phyloP scores from a whole-genome alignment of 2,329 filamentous ascomycete species.

The Geosmithia putterillii region DNA sequence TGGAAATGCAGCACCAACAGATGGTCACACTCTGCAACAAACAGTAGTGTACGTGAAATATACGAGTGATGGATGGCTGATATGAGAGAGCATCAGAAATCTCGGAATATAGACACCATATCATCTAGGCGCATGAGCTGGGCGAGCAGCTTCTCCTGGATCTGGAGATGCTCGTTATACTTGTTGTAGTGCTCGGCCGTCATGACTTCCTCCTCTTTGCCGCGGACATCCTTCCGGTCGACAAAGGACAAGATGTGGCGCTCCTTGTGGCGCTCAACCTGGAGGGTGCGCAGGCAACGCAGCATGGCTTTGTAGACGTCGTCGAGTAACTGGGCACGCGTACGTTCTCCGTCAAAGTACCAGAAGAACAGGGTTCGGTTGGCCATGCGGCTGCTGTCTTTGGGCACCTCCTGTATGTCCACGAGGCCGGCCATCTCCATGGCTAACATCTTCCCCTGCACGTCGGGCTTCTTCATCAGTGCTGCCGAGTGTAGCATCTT shows the following conservation, averaged over 20 bases:
- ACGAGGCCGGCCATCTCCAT: slow-evolving; percentile 81
- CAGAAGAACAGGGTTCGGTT: slow-evolving; percentile 82
- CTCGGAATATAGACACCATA: slow-evolving; percentile 68
- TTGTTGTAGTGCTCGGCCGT: slow-evolving; percentile 59
- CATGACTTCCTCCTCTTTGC: slow-evolving; percentile 71
- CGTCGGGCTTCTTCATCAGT: slow-evolving; percentile 73
- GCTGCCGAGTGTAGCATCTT: slow-evolving; percentile 72
- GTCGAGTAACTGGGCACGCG: slow-evolving; percentile 58
- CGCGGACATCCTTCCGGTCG: slow-evolving; percentile 75
- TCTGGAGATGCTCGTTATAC: slow-evolving; percentile 44
- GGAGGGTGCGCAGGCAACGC: slow-evolving; percentile 67
- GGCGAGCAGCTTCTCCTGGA: slow-evolving; percentile 62
- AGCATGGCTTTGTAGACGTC: slow-evolving; percentile 85
- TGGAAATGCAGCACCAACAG: too few species aligned
- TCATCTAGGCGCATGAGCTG: slow-evolving; percentile 78
- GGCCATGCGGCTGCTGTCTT: slow-evolving; percentile 70
- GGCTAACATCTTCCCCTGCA: slow-evolving; percentile 71
- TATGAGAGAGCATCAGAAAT: slow-evolving; percentile 54
- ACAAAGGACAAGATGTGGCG: slow-evolving; percentile 67
- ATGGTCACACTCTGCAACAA: too few species aligned
- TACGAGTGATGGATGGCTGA: too few species aligned
- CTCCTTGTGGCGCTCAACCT: slow-evolving; percentile 60
- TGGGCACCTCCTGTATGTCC: slow-evolving; percentile 88
- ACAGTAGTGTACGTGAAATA: too few species aligned
- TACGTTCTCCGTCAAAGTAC: slow-evolving; percentile 73